These are phyloP conservation scores for Erysimum cheiranthoides DNA, from an alignment of 345 rosid species.

Conservation along the genomic window DNA sequence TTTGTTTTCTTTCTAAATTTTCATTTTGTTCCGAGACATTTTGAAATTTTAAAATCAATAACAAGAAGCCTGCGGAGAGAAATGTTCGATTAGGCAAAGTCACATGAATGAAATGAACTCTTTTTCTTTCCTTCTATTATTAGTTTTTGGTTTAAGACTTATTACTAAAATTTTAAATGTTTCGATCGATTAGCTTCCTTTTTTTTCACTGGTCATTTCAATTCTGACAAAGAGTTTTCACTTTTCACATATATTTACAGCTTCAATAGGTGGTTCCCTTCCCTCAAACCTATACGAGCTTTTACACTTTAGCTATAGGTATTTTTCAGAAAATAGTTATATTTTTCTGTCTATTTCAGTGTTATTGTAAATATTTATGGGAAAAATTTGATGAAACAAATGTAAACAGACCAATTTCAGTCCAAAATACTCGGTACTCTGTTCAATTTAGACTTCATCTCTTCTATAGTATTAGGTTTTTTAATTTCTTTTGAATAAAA, in stretches of 20 bases:
- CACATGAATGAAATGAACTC: slow-evolving; percentile 48
- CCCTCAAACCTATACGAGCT: neutral
- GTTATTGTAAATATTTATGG: neutral
- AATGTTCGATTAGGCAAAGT: slow-evolving; percentile 44
- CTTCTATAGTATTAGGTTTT: neutral
- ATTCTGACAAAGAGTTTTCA: neutral
- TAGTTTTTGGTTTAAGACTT: neutral
- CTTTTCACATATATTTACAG: neutral
- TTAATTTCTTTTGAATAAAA: neutral
- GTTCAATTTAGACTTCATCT: neutral
- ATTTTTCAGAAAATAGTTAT: neutral
- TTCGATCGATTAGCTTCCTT: neutral
- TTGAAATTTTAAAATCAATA: slow-evolving; percentile 38
- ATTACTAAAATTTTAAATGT: neutral
- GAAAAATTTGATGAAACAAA: neutral
- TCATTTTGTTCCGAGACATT: slow-evolving; percentile 16
- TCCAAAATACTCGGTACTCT: neutral
- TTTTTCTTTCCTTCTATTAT: neutral
- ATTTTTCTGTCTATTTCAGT: neutral
- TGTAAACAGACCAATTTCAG: neutral
- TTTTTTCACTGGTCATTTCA: neutral
- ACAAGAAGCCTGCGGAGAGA: slow-evolving; percentile 55
- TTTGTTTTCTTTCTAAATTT: slow-evolving; percentile 32
- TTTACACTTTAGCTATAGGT: neutral
- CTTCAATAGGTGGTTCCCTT: neutral